Percentiles rank a stretch among this genome's conserved stretches.
These are phyloP conservation scores for Globisporangium solare DNA, from an alignment of 352 stramenopile species.

Conservation along the genomic window DNA sequence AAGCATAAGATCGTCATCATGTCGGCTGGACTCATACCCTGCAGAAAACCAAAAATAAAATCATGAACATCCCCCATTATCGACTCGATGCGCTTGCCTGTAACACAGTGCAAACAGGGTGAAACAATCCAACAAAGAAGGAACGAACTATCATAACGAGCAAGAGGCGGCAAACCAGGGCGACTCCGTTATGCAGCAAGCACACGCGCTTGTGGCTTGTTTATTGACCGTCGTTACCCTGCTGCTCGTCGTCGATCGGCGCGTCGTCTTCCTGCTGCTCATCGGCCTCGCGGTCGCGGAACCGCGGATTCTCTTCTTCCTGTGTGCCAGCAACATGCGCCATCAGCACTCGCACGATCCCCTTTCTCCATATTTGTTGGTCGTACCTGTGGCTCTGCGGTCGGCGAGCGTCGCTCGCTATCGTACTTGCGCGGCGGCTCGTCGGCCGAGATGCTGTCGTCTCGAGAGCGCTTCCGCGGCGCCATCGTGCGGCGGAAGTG, in stretches of 20 bases:
- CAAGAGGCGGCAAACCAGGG: no score
- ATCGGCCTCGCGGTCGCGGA: constrained; percentile 40
- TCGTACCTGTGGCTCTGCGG: constrained; percentile 12
- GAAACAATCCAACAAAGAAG: no score
- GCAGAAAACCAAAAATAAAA: no score
- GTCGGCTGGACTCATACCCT: neutral
- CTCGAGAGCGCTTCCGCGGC: constrained; percentile 50
- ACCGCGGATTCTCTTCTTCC: constrained; percentile 57
- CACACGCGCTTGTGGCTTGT: no score
- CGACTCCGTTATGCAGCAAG: no score
- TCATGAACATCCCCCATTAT: no score
- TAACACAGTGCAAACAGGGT: no score
- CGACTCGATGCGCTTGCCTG: no score
- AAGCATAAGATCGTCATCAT: no score
- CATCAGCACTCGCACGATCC: neutral
- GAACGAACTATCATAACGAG: no score
- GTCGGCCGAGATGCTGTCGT: constrained; percentile 37
- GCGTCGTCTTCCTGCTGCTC: constrained; percentile 20
- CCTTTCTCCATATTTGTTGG: constrained; percentile 1
- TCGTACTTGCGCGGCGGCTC: constrained; percentile 37
- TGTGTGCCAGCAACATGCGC: constrained; percentile 5
- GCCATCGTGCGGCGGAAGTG: constrained; percentile 62
- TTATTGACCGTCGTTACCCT: no score
- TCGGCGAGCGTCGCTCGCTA: constrained; percentile 22
- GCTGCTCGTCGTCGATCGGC: constrained; percentile 1